These are phyloP conservation scores for Beauveria varroae DNA, from an alignment of 2,329 filamentous ascomycete species.

Conservation along the genomic window DNA sequence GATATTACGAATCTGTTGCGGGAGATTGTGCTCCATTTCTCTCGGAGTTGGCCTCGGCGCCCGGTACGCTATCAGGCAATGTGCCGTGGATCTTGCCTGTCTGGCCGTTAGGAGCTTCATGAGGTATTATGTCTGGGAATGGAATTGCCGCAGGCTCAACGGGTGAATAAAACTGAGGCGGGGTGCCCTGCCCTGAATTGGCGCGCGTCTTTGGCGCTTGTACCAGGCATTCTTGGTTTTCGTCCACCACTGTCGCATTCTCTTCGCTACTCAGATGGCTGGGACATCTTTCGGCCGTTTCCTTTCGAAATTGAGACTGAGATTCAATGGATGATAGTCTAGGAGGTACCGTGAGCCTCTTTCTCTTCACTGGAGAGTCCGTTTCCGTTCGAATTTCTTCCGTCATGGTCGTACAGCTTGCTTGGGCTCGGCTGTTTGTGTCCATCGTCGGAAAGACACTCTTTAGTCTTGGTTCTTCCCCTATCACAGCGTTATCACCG, in stretches of 20 bases:
- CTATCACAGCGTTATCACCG: neutral
- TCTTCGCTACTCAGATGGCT: neutral
- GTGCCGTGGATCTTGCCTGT: neutral
- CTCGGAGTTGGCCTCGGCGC: neutral
- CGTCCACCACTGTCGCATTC: neutral
- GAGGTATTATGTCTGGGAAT: too few species aligned
- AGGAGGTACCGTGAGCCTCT: slow-evolving; percentile 2
- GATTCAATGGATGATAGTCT: slow-evolving; percentile 7
- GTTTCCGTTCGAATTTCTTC: neutral
- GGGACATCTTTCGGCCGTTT: neutral
- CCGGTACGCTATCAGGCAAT: neutral
- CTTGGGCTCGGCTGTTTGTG: neutral
- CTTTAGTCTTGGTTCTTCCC: neutral
- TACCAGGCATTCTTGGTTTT: neutral
- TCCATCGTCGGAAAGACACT: neutral
- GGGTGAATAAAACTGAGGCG: neutral
- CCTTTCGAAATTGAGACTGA: neutral
- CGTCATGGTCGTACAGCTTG: neutral
- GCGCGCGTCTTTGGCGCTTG: neutral
- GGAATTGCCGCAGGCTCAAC: neutral
- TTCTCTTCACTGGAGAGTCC: neutral
- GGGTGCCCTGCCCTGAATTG: neutral
- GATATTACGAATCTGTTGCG: slow-evolving; percentile 8
- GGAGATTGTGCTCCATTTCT: neutral
- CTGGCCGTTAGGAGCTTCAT: neutral